These are phyloP conservation scores for Phytophthora cryptogea DNA, from an alignment of 352 stramenopile species.

Conservation along the genomic window DNA sequence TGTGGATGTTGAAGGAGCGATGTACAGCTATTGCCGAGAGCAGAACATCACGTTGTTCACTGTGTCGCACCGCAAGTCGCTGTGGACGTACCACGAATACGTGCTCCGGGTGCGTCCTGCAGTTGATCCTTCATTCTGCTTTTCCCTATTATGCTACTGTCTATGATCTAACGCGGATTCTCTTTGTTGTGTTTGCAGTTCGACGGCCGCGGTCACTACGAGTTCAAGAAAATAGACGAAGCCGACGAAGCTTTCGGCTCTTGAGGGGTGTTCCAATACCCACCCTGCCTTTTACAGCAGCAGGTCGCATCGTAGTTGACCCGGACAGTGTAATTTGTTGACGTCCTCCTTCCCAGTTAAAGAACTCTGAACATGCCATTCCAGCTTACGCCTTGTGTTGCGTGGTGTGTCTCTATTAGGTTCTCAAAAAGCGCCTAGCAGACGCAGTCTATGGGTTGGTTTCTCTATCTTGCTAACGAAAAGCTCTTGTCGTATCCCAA, in stretches of 20 bases:
- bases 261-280: conserved; percentile 26
- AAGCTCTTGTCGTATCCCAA: conserved; percentile 48
- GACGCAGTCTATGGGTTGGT: conserved; percentile 4
- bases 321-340: conserved; percentile 17
- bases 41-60: conserved; percentile 93
- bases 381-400: conserved; percentile 6
- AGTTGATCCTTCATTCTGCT: not conserved
- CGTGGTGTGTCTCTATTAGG: conserved; percentile 23
- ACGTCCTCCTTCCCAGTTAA: conserved; percentile 10
- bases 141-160: too few relatives aligned
- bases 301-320: not conserved
- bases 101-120: conserved; percentile 66
- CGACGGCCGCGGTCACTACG: conserved; percentile 82
- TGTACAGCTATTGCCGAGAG: conserved; percentile 86
- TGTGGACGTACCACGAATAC: conserved; percentile 92
- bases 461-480: conserved; percentile 27
- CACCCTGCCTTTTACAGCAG: too few relatives aligned
- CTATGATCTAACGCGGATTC: conserved; percentile 7
- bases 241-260: conserved; percentile 80
- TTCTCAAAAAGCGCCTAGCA: conserved; percentile 18
- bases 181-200: conserved; percentile 50
- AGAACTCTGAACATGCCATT: conserved; percentile 12
- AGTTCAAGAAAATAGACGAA: conserved; percentile 87
- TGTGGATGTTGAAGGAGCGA: conserved; percentile 85
- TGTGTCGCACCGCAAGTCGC: conserved; percentile 89